These are phyloP conservation scores for Pythium vanterpoolii DNA, from an alignment of 352 stramenopile species.

Conservation along the genomic window DNA sequence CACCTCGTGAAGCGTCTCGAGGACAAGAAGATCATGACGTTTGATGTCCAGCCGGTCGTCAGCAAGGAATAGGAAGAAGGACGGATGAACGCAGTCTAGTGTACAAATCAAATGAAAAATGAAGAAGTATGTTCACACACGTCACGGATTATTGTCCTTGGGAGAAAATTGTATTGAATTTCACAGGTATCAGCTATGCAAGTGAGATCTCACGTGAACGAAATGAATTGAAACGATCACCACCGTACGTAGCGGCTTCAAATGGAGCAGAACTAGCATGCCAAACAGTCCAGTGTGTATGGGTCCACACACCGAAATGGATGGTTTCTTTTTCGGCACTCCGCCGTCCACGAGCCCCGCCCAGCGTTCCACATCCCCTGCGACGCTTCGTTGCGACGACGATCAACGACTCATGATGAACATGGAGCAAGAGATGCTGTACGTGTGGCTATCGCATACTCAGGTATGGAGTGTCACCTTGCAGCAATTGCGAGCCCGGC, in stretches of 20 bases:
- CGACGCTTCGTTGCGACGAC: too few relatives aligned
- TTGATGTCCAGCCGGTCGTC: slow-evolving; percentile 31
- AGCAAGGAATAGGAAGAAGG: background rate
- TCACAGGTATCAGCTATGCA: background rate
- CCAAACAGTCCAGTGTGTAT: too few relatives aligned
- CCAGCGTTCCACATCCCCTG: too few relatives aligned
- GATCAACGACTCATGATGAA: too few relatives aligned
- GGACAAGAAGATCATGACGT: slow-evolving; percentile 54
- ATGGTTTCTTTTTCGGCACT: too few relatives aligned
- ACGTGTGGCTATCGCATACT: too few relatives aligned
- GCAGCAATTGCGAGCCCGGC: slow-evolving; percentile 7
- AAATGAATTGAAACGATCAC: background rate
- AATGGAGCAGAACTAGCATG: too few relatives aligned
- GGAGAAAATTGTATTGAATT: background rate
- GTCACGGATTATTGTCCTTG: background rate
- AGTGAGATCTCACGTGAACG: background rate
- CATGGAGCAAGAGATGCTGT: too few relatives aligned
- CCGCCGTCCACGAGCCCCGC: too few relatives aligned
- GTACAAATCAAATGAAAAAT: background rate
- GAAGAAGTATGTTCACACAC: background rate
- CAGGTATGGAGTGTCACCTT: too few relatives aligned
- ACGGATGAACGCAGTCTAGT: background rate
- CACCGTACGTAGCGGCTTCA: background rate
- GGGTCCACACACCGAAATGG: too few relatives aligned
- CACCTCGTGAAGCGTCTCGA: slow-evolving; percentile 47